A percentile compares a stretch with the other conserved stretches of the same genome.
Evolutionary conservation across 257 asterid species (phyloP).

Genomic region (Nicotiana sylvestris): DNA sequence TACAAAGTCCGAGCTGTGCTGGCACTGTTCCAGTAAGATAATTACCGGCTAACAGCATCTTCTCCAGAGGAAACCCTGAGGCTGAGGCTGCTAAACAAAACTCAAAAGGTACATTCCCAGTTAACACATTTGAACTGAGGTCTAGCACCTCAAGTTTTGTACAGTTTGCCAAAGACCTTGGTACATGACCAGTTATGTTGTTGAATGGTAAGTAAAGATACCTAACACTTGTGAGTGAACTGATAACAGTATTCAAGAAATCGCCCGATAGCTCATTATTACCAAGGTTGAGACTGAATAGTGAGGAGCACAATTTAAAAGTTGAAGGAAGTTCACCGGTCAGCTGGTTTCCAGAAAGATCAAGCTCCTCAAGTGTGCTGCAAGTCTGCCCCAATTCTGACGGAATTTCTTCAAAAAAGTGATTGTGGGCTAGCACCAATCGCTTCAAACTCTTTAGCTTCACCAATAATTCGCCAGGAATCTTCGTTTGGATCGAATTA

Average conservation of each 20-base stretch:
- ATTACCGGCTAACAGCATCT: slow-evolving; percentile 58
- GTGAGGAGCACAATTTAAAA: slow-evolving; percentile 50
- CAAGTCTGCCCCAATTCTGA: slow-evolving; percentile 47
- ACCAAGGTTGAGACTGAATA: slow-evolving; percentile 55
- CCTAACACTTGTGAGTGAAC: slow-evolving; percentile 49
- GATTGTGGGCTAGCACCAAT: slow-evolving; percentile 46
- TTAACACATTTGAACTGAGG: slow-evolving; percentile 66
- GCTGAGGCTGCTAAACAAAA: slow-evolving; percentile 43
- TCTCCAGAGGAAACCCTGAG: slow-evolving; percentile 46
- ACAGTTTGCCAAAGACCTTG: slow-evolving; percentile 51
- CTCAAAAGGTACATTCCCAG: slow-evolving; percentile 64
- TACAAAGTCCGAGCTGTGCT: slow-evolving; percentile 55
- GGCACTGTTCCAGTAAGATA: slow-evolving; percentile 64
- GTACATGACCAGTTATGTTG: slow-evolving; percentile 67
- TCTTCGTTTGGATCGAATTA: slow-evolving; percentile 39
- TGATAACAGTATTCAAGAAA: slow-evolving; percentile 62
- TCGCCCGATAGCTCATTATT: slow-evolving; percentile 71
- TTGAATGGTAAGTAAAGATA: slow-evolving; percentile 55
- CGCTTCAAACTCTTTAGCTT: slow-evolving; percentile 50
- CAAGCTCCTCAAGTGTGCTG: slow-evolving; percentile 60
- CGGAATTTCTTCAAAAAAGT: slow-evolving; percentile 66
- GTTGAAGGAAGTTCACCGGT: slow-evolving; percentile 62
- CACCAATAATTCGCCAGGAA: slow-evolving; percentile 51
- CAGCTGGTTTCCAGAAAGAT: slow-evolving; percentile 60
- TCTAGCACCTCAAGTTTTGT: slow-evolving; percentile 62